phyloP scores from a whole-genome alignment of 257 asterid genomes.

The Scutellaria minor region DNA sequence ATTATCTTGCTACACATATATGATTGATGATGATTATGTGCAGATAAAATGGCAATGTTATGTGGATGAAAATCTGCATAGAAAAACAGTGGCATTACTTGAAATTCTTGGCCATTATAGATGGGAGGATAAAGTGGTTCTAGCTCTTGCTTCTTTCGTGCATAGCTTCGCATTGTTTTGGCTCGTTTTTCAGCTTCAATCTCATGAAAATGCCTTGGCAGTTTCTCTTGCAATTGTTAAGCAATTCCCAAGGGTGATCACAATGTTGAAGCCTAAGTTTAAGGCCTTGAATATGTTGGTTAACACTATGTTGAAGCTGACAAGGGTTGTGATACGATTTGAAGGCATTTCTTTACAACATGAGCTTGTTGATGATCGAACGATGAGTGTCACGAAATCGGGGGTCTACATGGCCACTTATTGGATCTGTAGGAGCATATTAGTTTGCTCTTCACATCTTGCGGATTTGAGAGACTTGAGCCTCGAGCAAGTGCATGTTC shows the following conservation, averaged over 20 bases:
- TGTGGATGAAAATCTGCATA: constrained; percentile 50
- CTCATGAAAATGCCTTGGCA: constrained; percentile 49
- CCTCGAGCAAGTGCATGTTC: constrained; percentile 84
- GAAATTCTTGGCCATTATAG: constrained; percentile 55
- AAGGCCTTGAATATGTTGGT: constrained; percentile 58
- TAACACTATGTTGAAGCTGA: constrained; percentile 53
- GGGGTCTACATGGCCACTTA: constrained; percentile 60
- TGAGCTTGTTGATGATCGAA: constrained; percentile 47
- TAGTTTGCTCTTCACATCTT: constrained; percentile 56
- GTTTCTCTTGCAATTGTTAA: constrained; percentile 46
- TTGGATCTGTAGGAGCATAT: constrained; percentile 69
- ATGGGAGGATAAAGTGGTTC: constrained; percentile 71
- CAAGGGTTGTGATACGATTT: constrained; percentile 44
- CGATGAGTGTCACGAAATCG: constrained; percentile 42
- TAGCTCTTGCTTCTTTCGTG: constrained; percentile 62
- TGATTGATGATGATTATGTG: neutral
- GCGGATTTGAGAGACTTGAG: constrained; percentile 52
- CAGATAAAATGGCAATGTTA: constrained; percentile 52
- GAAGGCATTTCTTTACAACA: constrained; percentile 56
- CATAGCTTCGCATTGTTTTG: constrained; percentile 52
- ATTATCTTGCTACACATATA: too few relatives aligned
- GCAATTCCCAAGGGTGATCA: constrained; percentile 43
- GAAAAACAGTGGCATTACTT: constrained; percentile 53
- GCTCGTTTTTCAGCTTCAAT: constrained; percentile 54
- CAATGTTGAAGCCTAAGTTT: constrained; percentile 38